Evolutionary conservation across 306 rosid genomes (phyloP).

Genomic region (Geum urbanum): DNA sequence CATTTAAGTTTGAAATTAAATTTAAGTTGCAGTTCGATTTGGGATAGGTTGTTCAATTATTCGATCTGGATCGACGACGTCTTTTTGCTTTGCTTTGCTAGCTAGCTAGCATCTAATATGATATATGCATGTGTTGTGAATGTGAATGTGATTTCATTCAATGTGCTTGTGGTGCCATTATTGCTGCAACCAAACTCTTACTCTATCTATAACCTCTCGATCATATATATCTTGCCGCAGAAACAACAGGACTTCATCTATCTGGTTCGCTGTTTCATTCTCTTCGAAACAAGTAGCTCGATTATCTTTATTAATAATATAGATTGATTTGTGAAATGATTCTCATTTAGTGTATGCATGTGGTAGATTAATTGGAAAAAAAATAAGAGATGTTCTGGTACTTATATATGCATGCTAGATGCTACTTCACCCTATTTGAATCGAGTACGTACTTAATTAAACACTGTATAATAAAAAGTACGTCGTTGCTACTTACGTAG

Average conservation of each 20-base stretch:
- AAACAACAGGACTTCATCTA: background rate
- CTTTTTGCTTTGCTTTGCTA: background rate
- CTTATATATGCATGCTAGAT: no score
- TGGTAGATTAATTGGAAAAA: background rate
- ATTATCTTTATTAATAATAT: no score
- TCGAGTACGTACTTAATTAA: no score
- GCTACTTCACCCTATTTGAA: no score
- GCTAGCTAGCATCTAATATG: background rate
- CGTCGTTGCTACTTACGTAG: no score
- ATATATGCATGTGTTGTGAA: background rate
- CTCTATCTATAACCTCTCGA: background rate
- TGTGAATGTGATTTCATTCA: background rate
- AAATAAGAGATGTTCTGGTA: no score
- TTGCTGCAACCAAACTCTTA: background rate
- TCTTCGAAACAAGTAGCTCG: background rate
- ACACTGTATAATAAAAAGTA: no score
- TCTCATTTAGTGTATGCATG: background rate
- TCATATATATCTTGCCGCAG: background rate
- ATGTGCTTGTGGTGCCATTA: background rate
- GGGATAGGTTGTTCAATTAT: background rate
- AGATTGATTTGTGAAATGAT: background rate
- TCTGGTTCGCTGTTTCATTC: background rate
- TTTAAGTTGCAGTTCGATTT: background rate
- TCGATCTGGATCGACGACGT: background rate
- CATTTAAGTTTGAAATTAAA: no score